These are phyloP conservation scores for Aegilops umbellulata DNA, from an alignment of 176 grass and related monocot genomes.

Conservation along the genomic window DNA sequence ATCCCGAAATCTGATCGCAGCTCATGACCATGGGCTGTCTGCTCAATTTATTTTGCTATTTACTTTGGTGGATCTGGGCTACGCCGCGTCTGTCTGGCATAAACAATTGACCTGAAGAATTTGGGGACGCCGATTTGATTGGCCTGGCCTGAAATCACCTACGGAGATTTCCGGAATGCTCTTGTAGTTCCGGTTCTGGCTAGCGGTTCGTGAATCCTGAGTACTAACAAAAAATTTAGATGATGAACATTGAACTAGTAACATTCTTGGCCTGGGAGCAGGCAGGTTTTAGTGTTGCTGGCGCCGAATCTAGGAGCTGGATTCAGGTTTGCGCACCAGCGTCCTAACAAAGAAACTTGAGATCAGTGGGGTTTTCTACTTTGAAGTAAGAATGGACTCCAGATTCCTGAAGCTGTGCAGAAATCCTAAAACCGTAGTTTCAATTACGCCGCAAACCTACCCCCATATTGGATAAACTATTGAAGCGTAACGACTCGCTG, in stretches of 20 bases:
- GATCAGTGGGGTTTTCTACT: neutral
- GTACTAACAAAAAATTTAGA: neutral
- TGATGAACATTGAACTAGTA: neutral
- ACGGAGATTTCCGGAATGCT: neutral
- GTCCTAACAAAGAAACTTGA: neutral
- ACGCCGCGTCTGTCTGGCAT: neutral
- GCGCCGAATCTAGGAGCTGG: neutral
- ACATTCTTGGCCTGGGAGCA: neutral
- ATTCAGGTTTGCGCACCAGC: neutral
- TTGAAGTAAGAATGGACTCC: neutral
- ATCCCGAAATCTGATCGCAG: slow-evolving; percentile 13
- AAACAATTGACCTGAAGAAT: neutral
- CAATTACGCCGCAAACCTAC: neutral
- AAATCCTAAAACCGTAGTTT: neutral
- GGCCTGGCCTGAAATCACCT: neutral
- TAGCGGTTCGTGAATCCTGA: neutral
- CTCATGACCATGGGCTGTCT: neutral
- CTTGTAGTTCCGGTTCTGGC: neutral
- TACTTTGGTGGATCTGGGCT: neutral
- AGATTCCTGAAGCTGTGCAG: neutral
- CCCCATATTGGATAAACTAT: neutral
- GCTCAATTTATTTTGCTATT: neutral
- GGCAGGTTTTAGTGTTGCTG: neutral
- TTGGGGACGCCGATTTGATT: neutral
- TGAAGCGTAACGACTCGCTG: neutral